Conservation (phyloP, 805 yeast genomes). For the Yamadazyma paraphyllophila region DNA sequence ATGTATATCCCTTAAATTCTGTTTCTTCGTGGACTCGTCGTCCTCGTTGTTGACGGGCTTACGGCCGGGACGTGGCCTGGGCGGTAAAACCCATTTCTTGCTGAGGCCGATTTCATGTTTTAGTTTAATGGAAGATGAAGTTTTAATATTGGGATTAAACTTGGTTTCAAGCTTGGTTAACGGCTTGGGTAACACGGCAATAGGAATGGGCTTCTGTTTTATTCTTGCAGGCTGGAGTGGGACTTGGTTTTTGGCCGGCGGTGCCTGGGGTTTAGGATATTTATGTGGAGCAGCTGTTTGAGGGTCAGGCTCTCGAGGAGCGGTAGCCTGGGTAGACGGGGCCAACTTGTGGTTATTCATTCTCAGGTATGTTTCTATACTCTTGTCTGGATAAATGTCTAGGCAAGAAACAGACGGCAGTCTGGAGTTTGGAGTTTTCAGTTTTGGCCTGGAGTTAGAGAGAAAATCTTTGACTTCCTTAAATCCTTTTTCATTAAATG, state of each 20-base stretch:
- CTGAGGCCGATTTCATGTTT: slow-evolving; percentile 34
- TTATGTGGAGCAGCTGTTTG: neutral
- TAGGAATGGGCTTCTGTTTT: slow-evolving; percentile 28
- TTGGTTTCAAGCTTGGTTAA: slow-evolving; percentile 15
- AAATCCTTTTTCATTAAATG: slow-evolving; percentile 1
- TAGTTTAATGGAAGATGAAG: slow-evolving; percentile 11
- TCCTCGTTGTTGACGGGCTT: slow-evolving; percentile 24
- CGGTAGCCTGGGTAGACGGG: neutral
- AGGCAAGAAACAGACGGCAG: neutral
- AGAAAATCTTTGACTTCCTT: slow-evolving; percentile 3
- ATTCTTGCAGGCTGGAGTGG: slow-evolving; percentile 18
- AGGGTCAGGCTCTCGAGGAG: neutral
- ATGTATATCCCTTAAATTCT: slow-evolving; percentile 5
- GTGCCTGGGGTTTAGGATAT: neutral
- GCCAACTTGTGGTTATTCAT: slow-evolving; percentile 6
- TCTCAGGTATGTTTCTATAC: neutral
- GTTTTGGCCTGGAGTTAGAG: neutral
- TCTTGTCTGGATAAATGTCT: neutral
- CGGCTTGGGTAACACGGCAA: slow-evolving; percentile 30
- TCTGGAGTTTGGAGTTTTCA: no score
- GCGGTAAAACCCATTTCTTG: slow-evolving; percentile 52
- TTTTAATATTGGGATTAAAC: slow-evolving; percentile 21
- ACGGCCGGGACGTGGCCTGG: slow-evolving; percentile 57
- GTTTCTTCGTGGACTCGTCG: slow-evolving; percentile 6
- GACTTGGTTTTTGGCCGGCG: slow-evolving; percentile 14